phyloP scores from a whole-genome alignment of 106 monocot genomes.

The Iris macrosiphon region DNA sequence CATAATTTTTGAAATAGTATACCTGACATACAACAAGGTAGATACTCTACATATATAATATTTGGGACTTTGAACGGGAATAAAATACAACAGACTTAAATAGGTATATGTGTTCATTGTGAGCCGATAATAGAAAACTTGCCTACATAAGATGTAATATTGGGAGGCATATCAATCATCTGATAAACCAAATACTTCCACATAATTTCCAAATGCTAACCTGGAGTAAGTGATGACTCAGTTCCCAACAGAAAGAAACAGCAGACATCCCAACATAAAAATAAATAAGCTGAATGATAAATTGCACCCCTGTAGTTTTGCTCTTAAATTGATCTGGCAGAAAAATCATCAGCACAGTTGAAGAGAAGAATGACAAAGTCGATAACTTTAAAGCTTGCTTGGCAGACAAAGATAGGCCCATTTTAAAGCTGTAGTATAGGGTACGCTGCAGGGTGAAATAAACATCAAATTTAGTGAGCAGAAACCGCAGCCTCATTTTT shows the following conservation, averaged over 20 bases:
- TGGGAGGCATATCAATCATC: too few relatives aligned
- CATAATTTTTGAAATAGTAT: too few relatives aligned
- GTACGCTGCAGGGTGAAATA: constrained; percentile 62
- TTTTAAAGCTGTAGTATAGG: constrained; percentile 85
- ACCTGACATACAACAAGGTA: too few relatives aligned
- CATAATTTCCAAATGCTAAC: constrained; percentile 22
- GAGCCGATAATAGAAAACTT: too few relatives aligned
- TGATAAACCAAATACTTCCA: too few relatives aligned
- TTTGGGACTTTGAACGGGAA: too few relatives aligned
- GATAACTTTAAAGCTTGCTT: constrained; percentile 54
- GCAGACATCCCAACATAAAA: constrained; percentile 34
- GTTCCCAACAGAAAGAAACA: constrained; percentile 74
- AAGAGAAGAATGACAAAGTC: constrained; percentile 35
- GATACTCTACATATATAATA: too few relatives aligned
- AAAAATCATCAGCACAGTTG: constrained; percentile 32
- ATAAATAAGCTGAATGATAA: constrained; percentile 33
- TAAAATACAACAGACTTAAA: too few relatives aligned
- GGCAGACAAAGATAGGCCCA: constrained; percentile 46
- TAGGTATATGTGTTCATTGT: too few relatives aligned
- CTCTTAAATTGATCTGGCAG: constrained; percentile 33
- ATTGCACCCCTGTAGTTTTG: constrained; percentile 23
- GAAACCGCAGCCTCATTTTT: too few relatives aligned
- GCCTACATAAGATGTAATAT: too few relatives aligned
- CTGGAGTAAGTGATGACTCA: constrained; percentile 73
- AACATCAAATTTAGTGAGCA: too few relatives aligned